Conservation (phyloP, 2,329 filamentous ascomycete species). For the Talaromyces sp. region DNA sequence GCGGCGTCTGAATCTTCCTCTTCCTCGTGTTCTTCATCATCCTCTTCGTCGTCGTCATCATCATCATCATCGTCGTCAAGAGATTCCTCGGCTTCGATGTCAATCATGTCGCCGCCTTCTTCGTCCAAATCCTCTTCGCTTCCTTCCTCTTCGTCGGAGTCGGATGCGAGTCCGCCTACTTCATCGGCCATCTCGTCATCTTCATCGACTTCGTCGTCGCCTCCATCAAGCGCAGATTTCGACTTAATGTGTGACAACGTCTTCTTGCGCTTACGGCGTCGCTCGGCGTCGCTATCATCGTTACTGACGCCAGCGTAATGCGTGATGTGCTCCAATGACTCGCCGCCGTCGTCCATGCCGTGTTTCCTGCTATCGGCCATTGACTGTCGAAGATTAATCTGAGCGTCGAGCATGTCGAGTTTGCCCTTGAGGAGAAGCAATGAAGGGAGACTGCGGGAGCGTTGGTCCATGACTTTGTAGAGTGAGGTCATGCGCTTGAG, state of each 20-base stretch:
- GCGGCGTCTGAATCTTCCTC: constrained; percentile 64
- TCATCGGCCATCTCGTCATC: constrained; percentile 36
- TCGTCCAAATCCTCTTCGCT: constrained; percentile 41
- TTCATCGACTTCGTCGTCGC: constrained; percentile 38
- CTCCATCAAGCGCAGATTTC: constrained; percentile 31
- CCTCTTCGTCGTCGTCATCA: constrained; percentile 60
- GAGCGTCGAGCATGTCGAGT: constrained; percentile 87
- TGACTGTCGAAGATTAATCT: constrained; percentile 75
- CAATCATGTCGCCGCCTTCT: constrained; percentile 41
- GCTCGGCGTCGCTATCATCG: constrained; percentile 52
- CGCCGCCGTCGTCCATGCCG: constrained; percentile 54
- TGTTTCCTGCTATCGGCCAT: constrained; percentile 55
- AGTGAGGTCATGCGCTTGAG: constrained; percentile 74
- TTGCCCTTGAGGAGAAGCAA: constrained; percentile 90
- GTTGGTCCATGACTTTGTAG: constrained; percentile 82
- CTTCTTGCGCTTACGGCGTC: constrained; percentile 30
- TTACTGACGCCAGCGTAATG: constrained; percentile 52
- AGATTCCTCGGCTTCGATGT: constrained; percentile 50
- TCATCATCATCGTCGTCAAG: constrained; percentile 56
- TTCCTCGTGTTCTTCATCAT: constrained; percentile 60
- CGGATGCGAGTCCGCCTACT: constrained; percentile 38
- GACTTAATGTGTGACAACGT: constrained; percentile 35
- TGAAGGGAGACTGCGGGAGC: constrained; percentile 76
- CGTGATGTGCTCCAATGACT: constrained; percentile 36
- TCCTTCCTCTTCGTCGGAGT: constrained; percentile 49